Evolutionary conservation across 148 eudicot genomes (phyloP).

Genomic region (Fallopia convolvulus): DNA sequence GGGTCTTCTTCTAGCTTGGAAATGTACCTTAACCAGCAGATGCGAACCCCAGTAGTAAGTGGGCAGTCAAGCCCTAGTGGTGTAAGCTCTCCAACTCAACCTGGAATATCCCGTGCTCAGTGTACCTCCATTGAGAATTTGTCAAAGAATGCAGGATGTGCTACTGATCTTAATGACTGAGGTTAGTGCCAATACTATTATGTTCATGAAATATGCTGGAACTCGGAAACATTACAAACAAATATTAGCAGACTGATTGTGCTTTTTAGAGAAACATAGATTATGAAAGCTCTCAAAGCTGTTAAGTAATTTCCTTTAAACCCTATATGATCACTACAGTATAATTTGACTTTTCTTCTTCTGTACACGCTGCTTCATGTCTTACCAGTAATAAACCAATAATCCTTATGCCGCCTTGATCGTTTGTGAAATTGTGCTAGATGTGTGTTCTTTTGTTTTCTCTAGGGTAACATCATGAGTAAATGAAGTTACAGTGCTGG

Average conservation of each 20-base stretch:
- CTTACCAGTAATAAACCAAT: not conserved
- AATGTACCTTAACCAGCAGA: conserved; percentile 48
- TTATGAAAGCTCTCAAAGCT: not conserved
- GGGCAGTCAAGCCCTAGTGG: conserved; percentile 36
- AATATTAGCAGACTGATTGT: not conserved
- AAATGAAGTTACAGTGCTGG: not conserved
- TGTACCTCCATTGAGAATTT: conserved; percentile 38
- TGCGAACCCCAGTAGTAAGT: conserved; percentile 31
- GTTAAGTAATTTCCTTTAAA: not conserved
- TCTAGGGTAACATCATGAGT: not conserved
- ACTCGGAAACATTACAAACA: not conserved
- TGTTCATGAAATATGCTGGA: not conserved
- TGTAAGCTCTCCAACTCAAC: conserved; percentile 39
- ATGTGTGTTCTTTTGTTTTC: not conserved
- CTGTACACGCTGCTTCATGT: no score
- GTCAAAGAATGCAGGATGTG: conserved; percentile 29
- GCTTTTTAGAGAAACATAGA: not conserved
- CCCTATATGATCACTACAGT: not conserved
- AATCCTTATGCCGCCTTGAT: not conserved
- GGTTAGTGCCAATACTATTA: conserved; percentile 23
- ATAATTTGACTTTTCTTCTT: not conserved
- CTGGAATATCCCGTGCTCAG: conserved; percentile 42
- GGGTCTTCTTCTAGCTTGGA: conserved; percentile 61
- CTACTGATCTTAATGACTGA: conserved; percentile 44
- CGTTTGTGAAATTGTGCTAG: not conserved